These are phyloP conservation scores for Scheffersomyces parashehatae DNA, from an alignment of 1,139 yeast species.

Conservation along the genomic window DNA sequence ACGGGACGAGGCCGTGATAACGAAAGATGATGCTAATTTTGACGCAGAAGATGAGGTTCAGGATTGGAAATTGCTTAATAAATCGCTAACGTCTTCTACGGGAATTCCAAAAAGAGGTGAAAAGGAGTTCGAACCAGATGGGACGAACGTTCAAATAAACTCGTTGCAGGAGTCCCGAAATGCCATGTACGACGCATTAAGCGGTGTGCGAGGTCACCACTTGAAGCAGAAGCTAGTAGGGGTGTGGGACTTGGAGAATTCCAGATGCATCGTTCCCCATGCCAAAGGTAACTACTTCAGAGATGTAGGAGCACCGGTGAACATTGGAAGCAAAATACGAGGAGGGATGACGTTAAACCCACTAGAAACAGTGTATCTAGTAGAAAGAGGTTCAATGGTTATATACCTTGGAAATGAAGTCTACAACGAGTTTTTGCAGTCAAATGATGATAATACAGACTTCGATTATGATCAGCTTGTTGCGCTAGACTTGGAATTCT, in stretches of 20 bases:
- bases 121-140: constrained; percentile 87
- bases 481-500: constrained; percentile 63
- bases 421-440: constrained; percentile 10
- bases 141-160: constrained; percentile 58
- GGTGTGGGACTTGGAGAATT: constrained; percentile 45
- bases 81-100: constrained; percentile 4
- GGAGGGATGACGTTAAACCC: constrained; percentile 50
- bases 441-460: constrained; percentile 6
- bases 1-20: constrained; percentile 1
- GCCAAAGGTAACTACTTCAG: constrained; percentile 75
- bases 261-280: constrained; percentile 49
- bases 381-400: constrained; percentile 79
- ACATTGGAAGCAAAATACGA: constrained; percentile 17
- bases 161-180: constrained; percentile 57
- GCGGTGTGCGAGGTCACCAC: constrained; percentile 59
- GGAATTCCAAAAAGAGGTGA: constrained; percentile 57
- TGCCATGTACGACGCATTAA: constrained; percentile 74
- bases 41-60: constrained; percentile 59
- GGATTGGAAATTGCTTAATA: constrained; percentile 61
- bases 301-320: constrained; percentile 62
- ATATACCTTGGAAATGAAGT: constrained; percentile 39
- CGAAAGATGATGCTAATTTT: constrained; percentile 1
- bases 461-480: constrained; percentile 26
- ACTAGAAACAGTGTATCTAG: constrained; percentile 73
- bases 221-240: constrained; percentile 47